Conservation (phyloP, 2,329 filamentous ascomycete genomes). For the Exophiala xenobiotica region DNA sequence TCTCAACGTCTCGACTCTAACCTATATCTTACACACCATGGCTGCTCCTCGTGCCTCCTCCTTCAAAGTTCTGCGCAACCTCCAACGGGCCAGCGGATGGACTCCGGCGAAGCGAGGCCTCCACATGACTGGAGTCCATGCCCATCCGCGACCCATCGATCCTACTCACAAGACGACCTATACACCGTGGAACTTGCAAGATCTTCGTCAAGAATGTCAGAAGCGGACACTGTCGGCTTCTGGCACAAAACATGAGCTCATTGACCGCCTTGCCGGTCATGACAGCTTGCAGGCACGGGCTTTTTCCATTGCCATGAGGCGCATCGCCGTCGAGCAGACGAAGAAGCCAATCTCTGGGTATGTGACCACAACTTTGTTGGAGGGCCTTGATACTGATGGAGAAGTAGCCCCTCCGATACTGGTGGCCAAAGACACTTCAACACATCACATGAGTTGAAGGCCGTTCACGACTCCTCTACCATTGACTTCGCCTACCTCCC, state of each 20-base stretch:
- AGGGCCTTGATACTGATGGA: too few species aligned
- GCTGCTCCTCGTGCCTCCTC: slow-evolving; percentile 47
- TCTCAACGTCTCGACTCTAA: not conserved
- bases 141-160: slow-evolving; percentile 52
- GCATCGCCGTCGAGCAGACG: slow-evolving; percentile 40
- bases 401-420: slow-evolving; percentile 25
- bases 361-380: too few species aligned
- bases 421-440: slow-evolving; percentile 57
- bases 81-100: slow-evolving; percentile 36
- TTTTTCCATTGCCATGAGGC: slow-evolving; percentile 55
- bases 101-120: slow-evolving; percentile 49
- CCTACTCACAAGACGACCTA: slow-evolving; percentile 54
- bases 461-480: slow-evolving; percentile 58
- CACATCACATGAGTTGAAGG: slow-evolving; percentile 57
- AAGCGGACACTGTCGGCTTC: slow-evolving; percentile 47
- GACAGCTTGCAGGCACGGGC: slow-evolving; percentile 53
- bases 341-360: slow-evolving; percentile 42
- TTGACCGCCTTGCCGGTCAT: slow-evolving; percentile 54
- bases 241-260: slow-evolving; percentile 54
- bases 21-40: slow-evolving; percentile 35
- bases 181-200: slow-evolving; percentile 51
- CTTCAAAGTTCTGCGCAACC: slow-evolving; percentile 45
- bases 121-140: slow-evolving; percentile 61
- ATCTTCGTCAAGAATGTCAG: slow-evolving; percentile 53
- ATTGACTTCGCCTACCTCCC: slow-evolving; percentile 65